These are phyloP conservation scores for Trichoderma sp. DNA, from an alignment of 2,329 filamentous ascomycete genomes.

Conservation along the genomic window DNA sequence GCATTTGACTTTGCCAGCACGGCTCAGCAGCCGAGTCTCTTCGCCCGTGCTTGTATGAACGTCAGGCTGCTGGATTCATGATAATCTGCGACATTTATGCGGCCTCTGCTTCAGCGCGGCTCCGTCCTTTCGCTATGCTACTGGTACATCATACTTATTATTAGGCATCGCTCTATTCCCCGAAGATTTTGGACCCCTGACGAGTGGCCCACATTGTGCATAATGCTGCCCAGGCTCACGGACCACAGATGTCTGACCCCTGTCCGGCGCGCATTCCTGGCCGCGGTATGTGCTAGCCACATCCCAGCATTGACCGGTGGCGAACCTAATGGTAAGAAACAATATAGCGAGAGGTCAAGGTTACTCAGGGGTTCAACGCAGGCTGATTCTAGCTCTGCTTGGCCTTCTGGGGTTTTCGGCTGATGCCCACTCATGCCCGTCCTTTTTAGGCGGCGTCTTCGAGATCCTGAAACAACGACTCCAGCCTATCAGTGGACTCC, in stretches of 20 bases:
- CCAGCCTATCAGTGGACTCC: conserved; percentile 20
- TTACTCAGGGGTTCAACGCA: conserved; percentile 14
- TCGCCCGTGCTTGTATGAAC: background rate
- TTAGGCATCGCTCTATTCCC: background rate
- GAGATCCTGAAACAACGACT: conserved; percentile 21
- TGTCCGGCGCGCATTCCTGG: conserved; percentile 8
- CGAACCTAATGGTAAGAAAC: background rate
- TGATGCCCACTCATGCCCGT: conserved; percentile 11
- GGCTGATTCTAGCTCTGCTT: conserved; percentile 1
- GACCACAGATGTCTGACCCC: background rate
- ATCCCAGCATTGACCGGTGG: conserved; percentile 15
- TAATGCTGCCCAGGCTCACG: background rate
- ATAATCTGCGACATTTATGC: background rate
- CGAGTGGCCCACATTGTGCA: conserved; percentile 3
- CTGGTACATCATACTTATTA: background rate
- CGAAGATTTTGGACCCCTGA: background rate
- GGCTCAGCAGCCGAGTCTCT: background rate
- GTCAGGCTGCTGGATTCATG: background rate
- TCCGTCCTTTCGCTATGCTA: background rate
- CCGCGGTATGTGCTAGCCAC: conserved; percentile 12
- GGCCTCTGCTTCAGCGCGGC: background rate
- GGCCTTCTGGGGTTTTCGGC: conserved; percentile 12
- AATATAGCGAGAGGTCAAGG: background rate
- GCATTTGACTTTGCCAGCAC: background rate
- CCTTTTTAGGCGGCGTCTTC: background rate